Evolutionary conservation across 2,329 filamentous ascomycete genomes (phyloP).

Genomic region (Chaetomiaceae sp.): DNA sequence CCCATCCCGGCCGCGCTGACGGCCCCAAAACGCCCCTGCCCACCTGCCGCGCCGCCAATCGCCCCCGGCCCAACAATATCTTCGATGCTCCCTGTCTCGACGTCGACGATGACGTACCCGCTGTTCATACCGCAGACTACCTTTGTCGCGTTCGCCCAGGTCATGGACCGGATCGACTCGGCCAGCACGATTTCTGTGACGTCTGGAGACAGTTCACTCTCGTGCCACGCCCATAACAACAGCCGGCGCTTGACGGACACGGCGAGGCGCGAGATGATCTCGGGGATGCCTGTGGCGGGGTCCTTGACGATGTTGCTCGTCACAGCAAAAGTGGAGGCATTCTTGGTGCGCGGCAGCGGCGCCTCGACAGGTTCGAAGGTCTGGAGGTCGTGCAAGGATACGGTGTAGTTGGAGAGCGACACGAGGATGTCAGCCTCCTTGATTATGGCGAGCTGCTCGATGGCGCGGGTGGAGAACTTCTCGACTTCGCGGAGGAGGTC

Average conservation of each 20-base stretch:
- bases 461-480: slow-evolving; percentile 82
- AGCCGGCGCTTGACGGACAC: slow-evolving; percentile 90
- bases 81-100: slow-evolving; percentile 65
- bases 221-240: slow-evolving; percentile 91
- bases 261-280: slow-evolving; percentile 85
- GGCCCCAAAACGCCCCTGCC: slow-evolving; percentile 71
- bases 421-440: slow-evolving; percentile 91
- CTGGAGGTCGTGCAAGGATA: slow-evolving; percentile 85
- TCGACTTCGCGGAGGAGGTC: slow-evolving; percentile 89
- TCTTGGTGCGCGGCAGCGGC: slow-evolving; percentile 71
- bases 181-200: slow-evolving; percentile 72
- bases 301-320: slow-evolving; percentile 96
- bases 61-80: slow-evolving; percentile 76
- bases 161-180: slow-evolving; percentile 81
- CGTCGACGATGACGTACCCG: slow-evolving; percentile 84
- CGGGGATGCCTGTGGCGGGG: slow-evolving; percentile 76
- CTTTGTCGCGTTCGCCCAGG: slow-evolving; percentile 84
- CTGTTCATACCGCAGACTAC: slow-evolving; percentile 87
- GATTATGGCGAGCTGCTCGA: slow-evolving; percentile 92
- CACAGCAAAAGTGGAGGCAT: slow-evolving; percentile 84
- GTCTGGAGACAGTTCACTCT: slow-evolving; percentile 77
- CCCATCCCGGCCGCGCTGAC: slow-evolving; percentile 86
- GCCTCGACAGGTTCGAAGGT: slow-evolving; percentile 78
- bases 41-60: slow-evolving; percentile 58
- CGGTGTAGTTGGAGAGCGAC: slow-evolving; percentile 82